Evolutionary conservation across 306 rosid genomes (phyloP).

Genomic region (Elaeagnus macrophylla): DNA sequence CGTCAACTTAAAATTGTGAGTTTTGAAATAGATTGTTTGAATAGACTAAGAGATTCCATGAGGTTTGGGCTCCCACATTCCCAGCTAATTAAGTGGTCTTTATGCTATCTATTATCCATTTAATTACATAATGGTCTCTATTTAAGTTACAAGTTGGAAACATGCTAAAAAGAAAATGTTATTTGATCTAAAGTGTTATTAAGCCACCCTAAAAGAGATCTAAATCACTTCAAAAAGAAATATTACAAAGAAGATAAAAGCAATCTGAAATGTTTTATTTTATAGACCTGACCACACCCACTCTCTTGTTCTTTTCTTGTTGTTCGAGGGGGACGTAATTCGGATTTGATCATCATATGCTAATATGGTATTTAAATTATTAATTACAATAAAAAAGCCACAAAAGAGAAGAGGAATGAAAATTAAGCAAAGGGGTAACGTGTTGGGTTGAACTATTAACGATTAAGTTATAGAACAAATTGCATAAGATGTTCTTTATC

Average conservation of each 20-base stretch:
- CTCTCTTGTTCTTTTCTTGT: background rate
- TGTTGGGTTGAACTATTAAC: too few species aligned
- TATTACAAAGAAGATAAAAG: background rate
- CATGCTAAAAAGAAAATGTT: too few species aligned
- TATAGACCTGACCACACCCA: background rate
- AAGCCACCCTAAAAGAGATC: too few species aligned
- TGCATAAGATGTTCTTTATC: too few species aligned
- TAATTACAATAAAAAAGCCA: too few species aligned
- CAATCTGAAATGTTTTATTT: background rate
- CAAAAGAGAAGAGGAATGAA: too few species aligned
- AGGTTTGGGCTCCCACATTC: conserved; percentile 1
- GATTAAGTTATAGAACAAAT: too few species aligned
- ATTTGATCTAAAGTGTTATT: too few species aligned
- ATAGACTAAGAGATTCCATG: conserved; percentile 23
- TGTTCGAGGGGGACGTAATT: background rate
- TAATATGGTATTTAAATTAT: too few species aligned
- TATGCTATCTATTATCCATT: background rate
- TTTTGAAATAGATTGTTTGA: conserved; percentile 36
- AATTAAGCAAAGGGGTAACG: too few species aligned
- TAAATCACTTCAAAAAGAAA: background rate
- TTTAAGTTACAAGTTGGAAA: too few species aligned
- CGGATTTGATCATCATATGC: too few species aligned
- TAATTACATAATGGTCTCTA: background rate
- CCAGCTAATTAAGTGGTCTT: background rate
- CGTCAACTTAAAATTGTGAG: conserved; percentile 29